phyloP scores from a whole-genome alignment of 2,329 filamentous ascomycete species.

The Fusarium torulosum region DNA sequence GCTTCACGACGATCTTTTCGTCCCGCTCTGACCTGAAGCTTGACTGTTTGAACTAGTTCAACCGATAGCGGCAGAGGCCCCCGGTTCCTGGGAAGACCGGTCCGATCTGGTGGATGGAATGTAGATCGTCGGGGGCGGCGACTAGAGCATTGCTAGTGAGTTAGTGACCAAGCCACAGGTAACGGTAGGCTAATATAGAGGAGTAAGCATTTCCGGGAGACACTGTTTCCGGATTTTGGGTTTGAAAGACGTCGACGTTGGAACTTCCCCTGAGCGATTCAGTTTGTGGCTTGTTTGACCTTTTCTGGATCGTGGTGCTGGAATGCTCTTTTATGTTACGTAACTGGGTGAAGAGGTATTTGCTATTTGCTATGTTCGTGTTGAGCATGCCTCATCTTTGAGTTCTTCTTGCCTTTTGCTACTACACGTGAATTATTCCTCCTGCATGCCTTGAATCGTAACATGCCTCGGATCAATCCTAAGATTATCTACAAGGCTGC shows the following conservation, averaged over 20 bases:
- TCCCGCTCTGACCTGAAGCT: background rate
- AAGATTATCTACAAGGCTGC: background rate
- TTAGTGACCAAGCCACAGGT: background rate
- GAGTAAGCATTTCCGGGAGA: constrained; percentile 5
- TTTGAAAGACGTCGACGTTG: background rate
- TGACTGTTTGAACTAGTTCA: background rate
- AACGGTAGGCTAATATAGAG: background rate
- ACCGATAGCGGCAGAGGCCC: background rate
- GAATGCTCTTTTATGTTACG: background rate
- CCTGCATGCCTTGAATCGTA: background rate
- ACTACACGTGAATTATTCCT: background rate
- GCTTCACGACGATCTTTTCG: background rate
- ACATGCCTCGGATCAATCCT: background rate
- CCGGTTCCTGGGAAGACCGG: background rate
- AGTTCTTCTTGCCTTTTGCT: background rate
- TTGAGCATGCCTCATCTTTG: background rate
- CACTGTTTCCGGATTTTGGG: constrained; percentile 1
- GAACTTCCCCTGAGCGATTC: constrained; percentile 14
- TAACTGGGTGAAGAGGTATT: no score
- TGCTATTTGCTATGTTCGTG: background rate
- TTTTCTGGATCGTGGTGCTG: no score
- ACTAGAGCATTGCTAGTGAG: background rate
- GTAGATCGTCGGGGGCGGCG: background rate
- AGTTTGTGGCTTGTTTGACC: background rate
- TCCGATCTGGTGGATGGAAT: background rate